Evolutionary conservation across 2,329 filamentous ascomycete species (phyloP), one percentile per base, ranked within the genome.

Genomic region (Calonectria fujianensis): DNA sequence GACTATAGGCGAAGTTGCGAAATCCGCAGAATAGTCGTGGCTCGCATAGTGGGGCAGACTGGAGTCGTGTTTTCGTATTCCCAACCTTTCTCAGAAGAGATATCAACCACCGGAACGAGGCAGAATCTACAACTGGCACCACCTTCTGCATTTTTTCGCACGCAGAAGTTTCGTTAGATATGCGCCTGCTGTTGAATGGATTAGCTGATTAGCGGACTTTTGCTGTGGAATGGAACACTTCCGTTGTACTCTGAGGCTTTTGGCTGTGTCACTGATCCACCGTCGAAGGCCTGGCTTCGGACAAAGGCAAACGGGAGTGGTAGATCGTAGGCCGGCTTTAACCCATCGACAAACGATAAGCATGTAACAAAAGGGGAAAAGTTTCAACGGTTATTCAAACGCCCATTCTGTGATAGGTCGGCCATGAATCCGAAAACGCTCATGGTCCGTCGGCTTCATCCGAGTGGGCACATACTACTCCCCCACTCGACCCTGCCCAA

Each of bases 21-120:
- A 37, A 59, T 37, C 18, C 29, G 52, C 52, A 59, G 18, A 37
- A 59, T 59, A 13, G 50, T 52, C 50, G 50, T 29, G 52, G 52
- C 32, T 59, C 5, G 18, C 52, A 18, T 5, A 4, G 52, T 59
- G 50, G 50, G 50, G 50, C 50, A 27, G 7, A 18, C 16, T 52
- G 27, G 24, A 13, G 10, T 59, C 52, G 16, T 3, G 11, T 59
- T 59, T 20, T 24, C 52, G 32, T 37, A 59, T 20, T n/a, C 9
- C 7, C 29, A 18, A 35, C 16, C 27, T 20, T 35, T 24, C 18
- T 31, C 52, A 7, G 29, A 10, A 52, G 50, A 24, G 24, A 24
- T 24, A 24, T 24, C 24, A 27, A 0, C 5, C 10, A 39, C 10
- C 27, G 24, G 11, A 16, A 52, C 7, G 24, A 27, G 4, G 11